Base-by-base conservation (phyloP, 2,329 filamentous ascomycete species). In the Cercospora citrullina region DNA sequence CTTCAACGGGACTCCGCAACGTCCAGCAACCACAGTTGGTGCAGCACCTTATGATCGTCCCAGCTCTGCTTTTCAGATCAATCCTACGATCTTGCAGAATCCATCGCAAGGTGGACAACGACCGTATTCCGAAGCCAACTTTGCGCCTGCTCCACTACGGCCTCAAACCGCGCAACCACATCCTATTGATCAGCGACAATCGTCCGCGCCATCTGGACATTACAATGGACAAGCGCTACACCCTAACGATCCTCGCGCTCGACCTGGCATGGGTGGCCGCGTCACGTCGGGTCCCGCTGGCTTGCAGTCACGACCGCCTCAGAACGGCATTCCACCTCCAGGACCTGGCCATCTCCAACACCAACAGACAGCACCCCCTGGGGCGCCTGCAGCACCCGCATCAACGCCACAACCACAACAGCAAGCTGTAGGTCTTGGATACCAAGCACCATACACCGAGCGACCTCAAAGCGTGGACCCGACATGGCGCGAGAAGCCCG, bases 21-120 rank as follows among this genome's bases (percentile, higher is more conserved):
- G 72, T 53, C 75, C 75, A 18, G 71, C 75, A 5, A 82, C 84
- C 9, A 82, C 82, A 30, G 72, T 74, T 23, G 73, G 63, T 84
- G 59, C 65, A n/a, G 59, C 65, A n/a, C 84, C 71, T 82, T 86
- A 87, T 85, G 73, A 85, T 84, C 71, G 85, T 79, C 75, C 82
- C 51, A 80, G 77, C 14, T 82, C 82, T 16, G 84, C 85, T 5
- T 87, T 86, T 77, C 83, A 83, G 57, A 80, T 86, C 68, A 82
- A 82, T 69, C 81, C 84, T 5, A 79, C 83, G 33, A 69, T 81
- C 4, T 77, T 77, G 14, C 71, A 75, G 10, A 71, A 67, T 31
- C 77, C 77, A 14, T 68, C 73, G 18, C 68, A 71, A 23, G 66
- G 42, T 30, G 60, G 59, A 61, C 63, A 64, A 16, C 65, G 72